Evolutionary conservation across 352 stramenopile genomes (phyloP).

Genomic region (Phytopythium vexans): DNA sequence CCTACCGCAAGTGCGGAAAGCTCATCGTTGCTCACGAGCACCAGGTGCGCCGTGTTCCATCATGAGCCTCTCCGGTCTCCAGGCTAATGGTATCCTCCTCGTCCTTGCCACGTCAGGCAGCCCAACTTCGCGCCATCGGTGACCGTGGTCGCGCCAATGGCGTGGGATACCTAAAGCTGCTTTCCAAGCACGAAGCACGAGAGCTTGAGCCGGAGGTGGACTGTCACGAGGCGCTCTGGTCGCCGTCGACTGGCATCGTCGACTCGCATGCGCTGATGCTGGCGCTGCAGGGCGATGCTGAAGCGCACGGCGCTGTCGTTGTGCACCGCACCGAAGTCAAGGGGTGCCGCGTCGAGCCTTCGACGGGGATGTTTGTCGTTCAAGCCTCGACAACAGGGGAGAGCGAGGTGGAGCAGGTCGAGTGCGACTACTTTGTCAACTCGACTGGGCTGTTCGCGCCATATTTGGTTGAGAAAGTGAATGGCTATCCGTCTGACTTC

Average conservation of each 20-base stretch:
- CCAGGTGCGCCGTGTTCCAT: constrained; percentile 27
- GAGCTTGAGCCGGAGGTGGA: constrained; percentile 55
- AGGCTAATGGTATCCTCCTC: too few species aligned
- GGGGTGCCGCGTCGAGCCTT: constrained; percentile 24
- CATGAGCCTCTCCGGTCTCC: not conserved
- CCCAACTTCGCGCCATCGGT: constrained; percentile 39
- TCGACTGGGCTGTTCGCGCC: constrained; percentile 85
- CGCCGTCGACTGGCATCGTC: constrained; percentile 95
- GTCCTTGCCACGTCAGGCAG: constrained; percentile 12
- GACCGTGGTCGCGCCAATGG: constrained; percentile 43
- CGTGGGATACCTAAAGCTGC: constrained; percentile 46
- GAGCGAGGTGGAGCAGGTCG: constrained; percentile 47
- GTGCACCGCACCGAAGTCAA: constrained; percentile 67
- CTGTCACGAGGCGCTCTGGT: constrained; percentile 82
- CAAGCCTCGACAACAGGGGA: constrained; percentile 32
- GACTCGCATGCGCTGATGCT: constrained; percentile 92
- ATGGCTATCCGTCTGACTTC: too few species aligned
- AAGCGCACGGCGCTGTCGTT: constrained; percentile 84
- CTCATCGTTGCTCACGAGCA: constrained; percentile 89
- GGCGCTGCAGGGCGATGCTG: constrained; percentile 88
- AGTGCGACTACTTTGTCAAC: constrained; percentile 93
- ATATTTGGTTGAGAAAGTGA: constrained; percentile 25
- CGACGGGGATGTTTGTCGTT: constrained; percentile 32
- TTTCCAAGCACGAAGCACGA: constrained; percentile 39
- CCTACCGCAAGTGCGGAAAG: constrained; percentile 90